phyloP scores from a whole-genome alignment of 768 basidiomycete species.

The Rhodotorula paludigena region DNA sequence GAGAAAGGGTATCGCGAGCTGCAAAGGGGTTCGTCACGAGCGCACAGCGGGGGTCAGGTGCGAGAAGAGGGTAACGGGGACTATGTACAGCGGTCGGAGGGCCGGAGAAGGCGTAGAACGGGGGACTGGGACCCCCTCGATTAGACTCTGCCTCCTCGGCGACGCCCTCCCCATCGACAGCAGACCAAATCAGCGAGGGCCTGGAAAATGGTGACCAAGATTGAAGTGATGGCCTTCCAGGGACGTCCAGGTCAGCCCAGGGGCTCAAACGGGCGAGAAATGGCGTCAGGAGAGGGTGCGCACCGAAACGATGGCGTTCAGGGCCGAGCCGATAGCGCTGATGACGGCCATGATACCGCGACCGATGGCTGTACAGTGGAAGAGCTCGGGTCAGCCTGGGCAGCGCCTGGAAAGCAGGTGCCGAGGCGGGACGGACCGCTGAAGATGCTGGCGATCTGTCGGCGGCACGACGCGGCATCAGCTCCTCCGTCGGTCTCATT shows the following conservation, averaged over 20 bases:
- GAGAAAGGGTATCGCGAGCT: too few relatives aligned
- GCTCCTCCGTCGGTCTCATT: background rate
- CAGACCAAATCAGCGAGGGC: conserved; percentile 4
- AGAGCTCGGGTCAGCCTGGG: background rate
- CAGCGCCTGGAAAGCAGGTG: too few relatives aligned
- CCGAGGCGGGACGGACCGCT: background rate
- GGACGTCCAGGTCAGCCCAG: background rate
- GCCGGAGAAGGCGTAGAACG: too few relatives aligned
- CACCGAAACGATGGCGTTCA: conserved; percentile 12
- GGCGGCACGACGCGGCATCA: background rate
- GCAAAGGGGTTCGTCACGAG: too few relatives aligned
- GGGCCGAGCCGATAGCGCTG: conserved; percentile 1
- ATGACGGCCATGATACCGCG: conserved; percentile 10
- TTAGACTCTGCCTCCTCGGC: background rate
- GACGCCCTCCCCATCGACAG: background rate
- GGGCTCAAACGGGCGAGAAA: rapidly evolving
- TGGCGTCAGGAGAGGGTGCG: background rate
- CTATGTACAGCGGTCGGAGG: too few relatives aligned
- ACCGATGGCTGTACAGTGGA: background rate
- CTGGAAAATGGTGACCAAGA: conserved; percentile 2
- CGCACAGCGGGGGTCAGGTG: too few relatives aligned
- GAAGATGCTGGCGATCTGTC: conserved; percentile 6
- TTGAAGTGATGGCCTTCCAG: background rate
- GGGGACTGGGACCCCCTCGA: too few relatives aligned
- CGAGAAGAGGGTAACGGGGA: too few relatives aligned